phyloP scores from a whole-genome alignment of 192 early-diverging fungal species.

The Coemansia sp. region DNA sequence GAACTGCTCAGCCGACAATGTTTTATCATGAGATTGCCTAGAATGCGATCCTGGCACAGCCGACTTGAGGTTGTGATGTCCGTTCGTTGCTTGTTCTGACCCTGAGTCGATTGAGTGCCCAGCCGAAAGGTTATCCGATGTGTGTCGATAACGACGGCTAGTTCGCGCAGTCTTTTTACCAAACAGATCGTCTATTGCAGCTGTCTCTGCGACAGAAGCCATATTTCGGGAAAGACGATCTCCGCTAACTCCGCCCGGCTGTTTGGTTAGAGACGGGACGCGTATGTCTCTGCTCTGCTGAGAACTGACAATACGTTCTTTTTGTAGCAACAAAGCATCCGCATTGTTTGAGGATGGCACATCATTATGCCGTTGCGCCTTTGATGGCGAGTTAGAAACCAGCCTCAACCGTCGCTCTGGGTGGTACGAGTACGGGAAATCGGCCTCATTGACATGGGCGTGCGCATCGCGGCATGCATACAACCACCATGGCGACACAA shows the following conservation, averaged over 20 bases:
- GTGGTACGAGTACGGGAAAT: constrained; percentile 48
- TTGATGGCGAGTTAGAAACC: constrained; percentile 19
- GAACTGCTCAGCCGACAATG: background rate
- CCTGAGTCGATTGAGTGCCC: background rate
- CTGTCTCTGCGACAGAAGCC: background rate
- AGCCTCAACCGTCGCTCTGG: constrained; percentile 41
- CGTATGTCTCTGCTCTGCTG: background rate
- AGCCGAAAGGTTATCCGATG: background rate
- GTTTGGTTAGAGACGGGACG: background rate
- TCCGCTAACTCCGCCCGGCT: background rate
- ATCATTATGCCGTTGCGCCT: background rate
- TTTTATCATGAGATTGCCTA: background rate
- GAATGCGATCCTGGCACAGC: background rate
- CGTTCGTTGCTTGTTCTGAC: background rate
- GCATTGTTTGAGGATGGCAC: background rate
- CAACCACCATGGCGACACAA: constrained; percentile 60
- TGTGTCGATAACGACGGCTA: constrained; percentile 35
- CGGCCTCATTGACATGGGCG: constrained; percentile 21
- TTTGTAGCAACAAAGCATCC: background rate
- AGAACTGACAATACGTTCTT: background rate
- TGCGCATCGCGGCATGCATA: constrained; percentile 40
- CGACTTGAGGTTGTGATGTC: background rate
- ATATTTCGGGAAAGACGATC: background rate
- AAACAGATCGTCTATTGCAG: constrained; percentile 31
- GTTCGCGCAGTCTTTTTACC: constrained; percentile 23